These are phyloP conservation scores for Phascolomyces articulosus DNA, from an alignment of 371 early-diverging fungal species.

Conservation along the genomic window DNA sequence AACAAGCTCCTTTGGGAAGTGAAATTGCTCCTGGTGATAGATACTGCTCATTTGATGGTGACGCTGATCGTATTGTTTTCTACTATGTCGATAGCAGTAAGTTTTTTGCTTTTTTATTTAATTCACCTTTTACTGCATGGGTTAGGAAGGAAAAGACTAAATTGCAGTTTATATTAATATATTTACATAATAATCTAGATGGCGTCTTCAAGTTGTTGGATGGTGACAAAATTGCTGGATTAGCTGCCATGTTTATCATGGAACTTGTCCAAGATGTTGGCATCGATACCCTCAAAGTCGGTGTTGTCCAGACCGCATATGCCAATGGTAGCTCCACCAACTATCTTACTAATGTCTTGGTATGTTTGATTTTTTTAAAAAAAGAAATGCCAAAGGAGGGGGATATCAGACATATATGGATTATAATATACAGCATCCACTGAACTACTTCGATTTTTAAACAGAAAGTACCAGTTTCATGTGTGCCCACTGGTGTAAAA, in stretches of 20 bases:
- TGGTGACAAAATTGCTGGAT: slow-evolving; percentile 97
- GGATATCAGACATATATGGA: too few relatives aligned
- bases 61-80: slow-evolving; percentile 99
- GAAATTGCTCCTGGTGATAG: slow-evolving; percentile 67
- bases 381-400: too few relatives aligned
- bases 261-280: slow-evolving; percentile 83
- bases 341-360: slow-evolving; percentile 86
- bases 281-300: slow-evolving; percentile 80
- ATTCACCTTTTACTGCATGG: not conserved
- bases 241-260: slow-evolving; percentile 91
- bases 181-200: slow-evolving; percentile 43
- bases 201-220: slow-evolving; percentile 89
- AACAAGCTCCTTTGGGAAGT: slow-evolving; percentile 79
- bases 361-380: slow-evolving; percentile 41
- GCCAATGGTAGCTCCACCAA: slow-evolving; percentile 96
- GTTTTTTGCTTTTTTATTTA: not conserved
- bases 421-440: too few relatives aligned
- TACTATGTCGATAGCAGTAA: slow-evolving; percentile 82
- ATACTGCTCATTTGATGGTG: slow-evolving; percentile 96
- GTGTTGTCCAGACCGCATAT: slow-evolving; percentile 99
- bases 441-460: too few relatives aligned
- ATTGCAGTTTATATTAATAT: not conserved
- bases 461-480: slow-evolving; percentile 90
- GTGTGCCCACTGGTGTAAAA: slow-evolving; percentile 99
- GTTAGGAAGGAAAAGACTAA: not conserved